Base-by-base conservation (phyloP, 2,329 filamentous ascomycete species). In the Colletotrichum gigasporum region DNA sequence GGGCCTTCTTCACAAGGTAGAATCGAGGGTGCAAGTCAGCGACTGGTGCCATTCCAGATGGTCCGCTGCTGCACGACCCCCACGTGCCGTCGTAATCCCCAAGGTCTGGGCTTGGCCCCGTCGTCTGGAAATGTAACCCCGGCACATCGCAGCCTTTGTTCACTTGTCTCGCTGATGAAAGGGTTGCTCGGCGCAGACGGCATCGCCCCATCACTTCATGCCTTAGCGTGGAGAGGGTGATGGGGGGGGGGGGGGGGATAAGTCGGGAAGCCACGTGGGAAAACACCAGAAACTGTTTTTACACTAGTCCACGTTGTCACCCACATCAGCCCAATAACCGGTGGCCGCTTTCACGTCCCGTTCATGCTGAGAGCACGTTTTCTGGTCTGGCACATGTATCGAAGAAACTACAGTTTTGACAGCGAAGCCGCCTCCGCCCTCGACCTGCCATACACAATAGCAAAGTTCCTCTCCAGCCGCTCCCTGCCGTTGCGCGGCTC, bases 391-490 rank as follows among this genome's bases (percentile, higher is more conserved):
- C n/a, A n/a, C n/a, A n/a, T n/a, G n/a, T n/a, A n/a, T n/a, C n/a
- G n/a, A n/a, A n/a, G n/a, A 12, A 14, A 18, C 16, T 16, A 64
- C 20, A 64, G 24, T 22, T 35, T 64, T 35, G 61, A n/a, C 26
- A 28, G 20, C 10, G 34, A 26, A 16, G 47, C 20, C 3, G n/a
- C 18, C 7, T n/a, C 34, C 11, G 9, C 18, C 5, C 47, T n/a
- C 5, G 10, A n/a, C 28, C 56, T 56, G 8, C 78, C 78, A 32
- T 80, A 81, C 2, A 80, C 78, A 51, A 80, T 73, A 1, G 64
- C 71, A 8, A 70, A 61, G 39, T 81, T 77, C 51, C 65, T 71
- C 0, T 59, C 64, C 67, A 80, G 68, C 12, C 44, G 34, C 4
- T 52, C 57, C 16, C 9, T 45, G 22, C 42, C 57, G 8, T 37